Evolutionary conservation across 2,329 filamentous ascomycete species (phyloP), one percentile per base, ranked within the genome.

Genomic region (Ilyonectria sp.): DNA sequence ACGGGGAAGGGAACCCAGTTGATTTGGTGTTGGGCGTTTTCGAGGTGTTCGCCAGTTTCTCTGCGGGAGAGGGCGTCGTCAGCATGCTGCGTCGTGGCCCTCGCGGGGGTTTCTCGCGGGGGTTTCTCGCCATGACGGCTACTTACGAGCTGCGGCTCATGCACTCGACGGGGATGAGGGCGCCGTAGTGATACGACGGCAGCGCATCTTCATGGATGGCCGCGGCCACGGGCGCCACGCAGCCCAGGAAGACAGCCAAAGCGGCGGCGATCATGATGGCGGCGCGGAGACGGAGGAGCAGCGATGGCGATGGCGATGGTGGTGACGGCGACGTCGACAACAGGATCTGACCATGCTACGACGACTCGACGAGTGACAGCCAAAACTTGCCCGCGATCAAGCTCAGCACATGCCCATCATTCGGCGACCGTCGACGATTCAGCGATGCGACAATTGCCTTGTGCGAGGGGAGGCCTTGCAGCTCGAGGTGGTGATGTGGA

Each of bases 1-100:
- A 87, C 86, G 26, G 93, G 93, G 81, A 98, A 98, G 44, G 95
- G 94, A 50, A 96, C 91, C 87, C 96, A 98, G 87, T 97, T 89
- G 63, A 98, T 90, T 80, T 97, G 92, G 77, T 96, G 92, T 71
- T 91, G 86, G 40, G 87, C 86, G 79, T 97, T 91, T 77, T 94
- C 92, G 77, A 98, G 91, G 85, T 97, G 94, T 81, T 97, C 94
- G 79, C 94, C 94, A 9, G 93, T 96, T 75, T 97, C 93, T 76
- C 93, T 96, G 78, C 1, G 15, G 19, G 60, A 17, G 17, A 40
- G 2, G 17, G 26, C 6, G 8, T 40, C 7, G 40, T 60, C 17
- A 66, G 26, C 52, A 56, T 13, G 29, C n/a, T 53, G 50, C 21
- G 29, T 35, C 50, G n/a, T 37, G 31, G 11, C 19, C n/a, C 17